These are phyloP conservation scores for Dioszegia hungarica DNA, from an alignment of 768 basidiomycete species.

Conservation along the genomic window DNA sequence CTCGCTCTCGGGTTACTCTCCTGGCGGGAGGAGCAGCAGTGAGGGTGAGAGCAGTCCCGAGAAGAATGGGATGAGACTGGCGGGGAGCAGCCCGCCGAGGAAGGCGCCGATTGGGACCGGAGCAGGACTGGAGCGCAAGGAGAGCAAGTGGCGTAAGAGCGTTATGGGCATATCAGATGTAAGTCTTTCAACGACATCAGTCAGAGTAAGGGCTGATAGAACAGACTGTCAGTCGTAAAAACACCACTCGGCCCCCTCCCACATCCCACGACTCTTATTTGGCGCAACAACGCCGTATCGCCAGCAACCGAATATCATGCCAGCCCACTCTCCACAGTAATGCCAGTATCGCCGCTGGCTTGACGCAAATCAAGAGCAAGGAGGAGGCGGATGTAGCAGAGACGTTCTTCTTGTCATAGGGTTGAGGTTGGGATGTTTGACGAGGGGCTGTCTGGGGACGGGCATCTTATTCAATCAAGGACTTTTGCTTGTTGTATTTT, in stretches of 20 bases:
- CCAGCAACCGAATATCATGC: slow-evolving; percentile 26
- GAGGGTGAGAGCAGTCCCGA: slow-evolving; percentile 6
- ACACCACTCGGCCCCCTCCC: slow-evolving; percentile 15
- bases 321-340: slow-evolving; percentile 30
- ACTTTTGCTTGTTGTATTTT: too few species aligned
- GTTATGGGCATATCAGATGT: slow-evolving; percentile 32
- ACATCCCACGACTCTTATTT: slow-evolving; percentile 33
- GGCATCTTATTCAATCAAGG: too few species aligned
- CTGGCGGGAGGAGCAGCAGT: not conserved
- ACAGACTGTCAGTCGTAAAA: not conserved
- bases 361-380: slow-evolving; percentile 22
- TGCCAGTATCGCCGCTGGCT: slow-evolving; percentile 19
- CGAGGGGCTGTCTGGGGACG: too few species aligned
- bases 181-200: slow-evolving; percentile 6
- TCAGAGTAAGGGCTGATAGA: not conserved
- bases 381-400: slow-evolving; percentile 37
- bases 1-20: not conserved
- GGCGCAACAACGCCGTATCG: slow-evolving; percentile 27
- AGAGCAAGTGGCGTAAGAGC: slow-evolving; percentile 27
- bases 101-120: not conserved
- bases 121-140: slow-evolving; percentile 5
- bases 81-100: not conserved
- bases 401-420: slow-evolving; percentile 41
- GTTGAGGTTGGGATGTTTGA: not conserved
- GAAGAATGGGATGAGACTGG: not conserved